Percentiles rank a stretch among this genome's conserved stretches.
Evolutionary conservation across 2,329 filamentous ascomycete species (phyloP).

Genomic region (Metarhizium brunneum): DNA sequence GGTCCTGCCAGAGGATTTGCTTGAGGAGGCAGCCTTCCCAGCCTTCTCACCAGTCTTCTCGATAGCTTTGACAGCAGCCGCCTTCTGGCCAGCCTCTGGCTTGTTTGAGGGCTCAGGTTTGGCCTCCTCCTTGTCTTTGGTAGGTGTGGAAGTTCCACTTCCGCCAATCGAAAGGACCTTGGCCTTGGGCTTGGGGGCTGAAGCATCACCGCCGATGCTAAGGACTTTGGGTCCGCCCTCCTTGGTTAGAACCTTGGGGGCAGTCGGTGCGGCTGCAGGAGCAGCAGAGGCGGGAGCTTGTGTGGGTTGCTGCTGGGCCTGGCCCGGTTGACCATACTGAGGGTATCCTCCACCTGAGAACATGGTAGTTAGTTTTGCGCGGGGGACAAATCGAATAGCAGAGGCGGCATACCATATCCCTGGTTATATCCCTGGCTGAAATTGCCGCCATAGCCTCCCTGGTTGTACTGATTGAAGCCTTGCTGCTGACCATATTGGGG

Average conservation of each 20-base stretch:
- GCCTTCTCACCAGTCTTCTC: slow-evolving; percentile 74
- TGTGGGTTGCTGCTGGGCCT: slow-evolving; percentile 25
- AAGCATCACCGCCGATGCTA: slow-evolving; percentile 54
- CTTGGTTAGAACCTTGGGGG: slow-evolving; percentile 33
- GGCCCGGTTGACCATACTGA: slow-evolving; percentile 41
- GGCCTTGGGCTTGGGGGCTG: slow-evolving; percentile 43
- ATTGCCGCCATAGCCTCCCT: slow-evolving; percentile 38
- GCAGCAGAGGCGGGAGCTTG: slow-evolving; percentile 37
- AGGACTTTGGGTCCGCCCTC: slow-evolving; percentile 54
- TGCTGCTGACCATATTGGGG: slow-evolving; percentile 43
- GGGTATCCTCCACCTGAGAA: slow-evolving; percentile 39
- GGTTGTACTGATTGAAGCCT: slow-evolving; percentile 43
- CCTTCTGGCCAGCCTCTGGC: slow-evolving; percentile 69
- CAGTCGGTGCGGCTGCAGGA: slow-evolving; percentile 17
- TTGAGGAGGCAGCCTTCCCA: slow-evolving; percentile 26
- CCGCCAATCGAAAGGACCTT: slow-evolving; percentile 37
- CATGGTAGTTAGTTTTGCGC: background rate
- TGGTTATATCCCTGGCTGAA: slow-evolving; percentile 42
- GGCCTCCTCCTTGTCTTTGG: slow-evolving; percentile 36
- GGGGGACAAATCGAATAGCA: background rate
- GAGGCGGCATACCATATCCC: slow-evolving; percentile 27
- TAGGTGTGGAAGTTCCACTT: slow-evolving; percentile 23
- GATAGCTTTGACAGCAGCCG: slow-evolving; percentile 79
- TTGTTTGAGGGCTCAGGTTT: slow-evolving; percentile 39
- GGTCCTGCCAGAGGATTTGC: slow-evolving; percentile 54